These are phyloP conservation scores for Beauveria sp. DNA, from an alignment of 2,329 filamentous ascomycete genomes.

Conservation along the genomic window DNA sequence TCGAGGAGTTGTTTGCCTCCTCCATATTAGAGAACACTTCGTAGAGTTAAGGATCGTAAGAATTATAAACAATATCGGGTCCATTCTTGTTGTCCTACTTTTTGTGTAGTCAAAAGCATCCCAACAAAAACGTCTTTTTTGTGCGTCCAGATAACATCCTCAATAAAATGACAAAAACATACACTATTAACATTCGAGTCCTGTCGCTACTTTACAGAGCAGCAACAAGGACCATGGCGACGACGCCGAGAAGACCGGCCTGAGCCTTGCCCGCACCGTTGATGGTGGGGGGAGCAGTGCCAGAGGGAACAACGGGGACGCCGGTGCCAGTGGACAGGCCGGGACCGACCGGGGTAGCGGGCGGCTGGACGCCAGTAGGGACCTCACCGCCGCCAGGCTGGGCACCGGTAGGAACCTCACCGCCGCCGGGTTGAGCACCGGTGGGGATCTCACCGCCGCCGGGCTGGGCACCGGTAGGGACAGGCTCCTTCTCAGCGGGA, in stretches of 20 bases:
- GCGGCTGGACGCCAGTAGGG: conserved; percentile 6
- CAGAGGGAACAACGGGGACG: conserved; percentile 21
- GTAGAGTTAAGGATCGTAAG: conserved; percentile 47
- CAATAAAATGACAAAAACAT: conserved; percentile 1
- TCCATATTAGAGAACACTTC: neutral
- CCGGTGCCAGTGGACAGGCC: too few relatives aligned
- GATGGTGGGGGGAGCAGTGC: conserved; percentile 26
- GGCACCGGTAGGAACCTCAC: conserved; percentile 18
- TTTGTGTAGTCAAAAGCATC: neutral
- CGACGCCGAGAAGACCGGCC: conserved; percentile 38
- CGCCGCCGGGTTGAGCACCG: conserved; percentile 16
- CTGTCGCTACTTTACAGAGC: conserved; percentile 33
- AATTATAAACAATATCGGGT: conserved; percentile 32
- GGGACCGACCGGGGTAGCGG: conserved; percentile 1
- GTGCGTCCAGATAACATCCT: conserved; percentile 5
- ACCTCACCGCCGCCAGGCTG: neutral
- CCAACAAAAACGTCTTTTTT: neutral
- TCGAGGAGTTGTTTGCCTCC: neutral
- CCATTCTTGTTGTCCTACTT: conserved; percentile 10
- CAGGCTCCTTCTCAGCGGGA: conserved; percentile 11
- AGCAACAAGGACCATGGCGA: conserved; percentile 35
- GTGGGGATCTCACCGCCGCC: conserved; percentile 18
- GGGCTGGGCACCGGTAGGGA: neutral
- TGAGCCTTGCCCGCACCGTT: conserved; percentile 33
- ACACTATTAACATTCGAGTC: neutral